Evolutionary conservation across 1,284 basidiomycete species (phyloP).

Genomic region (Cronartium quercuum): DNA sequence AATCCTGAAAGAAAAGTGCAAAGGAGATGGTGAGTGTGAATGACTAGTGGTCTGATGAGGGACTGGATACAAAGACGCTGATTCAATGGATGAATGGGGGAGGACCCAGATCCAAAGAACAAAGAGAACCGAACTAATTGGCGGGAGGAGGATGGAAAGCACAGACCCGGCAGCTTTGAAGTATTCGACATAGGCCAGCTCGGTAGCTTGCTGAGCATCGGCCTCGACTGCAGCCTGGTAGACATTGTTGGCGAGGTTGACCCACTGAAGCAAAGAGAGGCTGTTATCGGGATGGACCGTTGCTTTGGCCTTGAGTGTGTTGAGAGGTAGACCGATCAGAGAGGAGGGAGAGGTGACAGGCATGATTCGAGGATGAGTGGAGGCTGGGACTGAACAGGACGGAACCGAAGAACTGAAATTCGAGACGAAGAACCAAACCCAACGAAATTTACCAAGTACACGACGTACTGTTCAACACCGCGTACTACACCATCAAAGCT

Average conservation of each 20-base stretch:
- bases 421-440: too few relatives aligned
- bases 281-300: background rate
- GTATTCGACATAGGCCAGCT: conserved; percentile 30
- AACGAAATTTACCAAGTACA: too few relatives aligned
- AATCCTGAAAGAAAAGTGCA: conserved; percentile 11
- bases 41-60: background rate
- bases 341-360: background rate
- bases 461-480: too few relatives aligned
- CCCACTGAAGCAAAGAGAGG: background rate
- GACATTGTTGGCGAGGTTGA: conserved; percentile 8
- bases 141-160: background rate
- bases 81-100: too few relatives aligned
- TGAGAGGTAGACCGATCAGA: conserved; percentile 15
- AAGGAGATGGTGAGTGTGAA: background rate
- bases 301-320: conserved; percentile 30
- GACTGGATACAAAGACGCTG: too few relatives aligned
- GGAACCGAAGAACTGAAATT: too few relatives aligned
- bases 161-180: conserved; percentile 38
- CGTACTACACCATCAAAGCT: too few relatives aligned
- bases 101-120: background rate
- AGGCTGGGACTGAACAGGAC: background rate
- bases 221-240: conserved; percentile 18
- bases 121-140: conserved; percentile 7
- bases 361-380: conserved; percentile 11
- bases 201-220: background rate